A percentile compares a stretch with the other conserved stretches of the same genome.
These are phyloP conservation scores for Verticillium nonalfalfae DNA, from an alignment of 2,329 filamentous ascomycete species.

Conservation along the genomic window DNA sequence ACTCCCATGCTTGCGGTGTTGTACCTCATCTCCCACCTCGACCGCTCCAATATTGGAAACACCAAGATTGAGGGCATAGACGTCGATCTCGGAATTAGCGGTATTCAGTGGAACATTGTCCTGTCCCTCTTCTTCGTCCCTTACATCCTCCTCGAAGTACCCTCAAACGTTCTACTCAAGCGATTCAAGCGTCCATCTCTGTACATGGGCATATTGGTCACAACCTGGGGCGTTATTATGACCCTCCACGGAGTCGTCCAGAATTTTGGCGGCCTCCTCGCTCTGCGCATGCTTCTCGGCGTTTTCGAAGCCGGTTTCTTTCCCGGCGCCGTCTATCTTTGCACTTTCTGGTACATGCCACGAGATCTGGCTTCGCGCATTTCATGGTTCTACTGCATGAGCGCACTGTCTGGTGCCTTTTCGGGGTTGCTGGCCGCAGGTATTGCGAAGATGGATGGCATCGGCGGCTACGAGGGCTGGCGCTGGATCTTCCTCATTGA, in stretches of 20 bases:
- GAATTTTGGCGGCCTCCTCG: constrained; percentile 19
- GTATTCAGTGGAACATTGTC: constrained; percentile 51
- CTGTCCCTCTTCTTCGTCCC: constrained; percentile 59
- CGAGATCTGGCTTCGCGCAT: constrained; percentile 18
- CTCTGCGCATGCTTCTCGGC: constrained; percentile 22
- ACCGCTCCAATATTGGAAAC: constrained; percentile 45
- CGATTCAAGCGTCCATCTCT: constrained; percentile 50
- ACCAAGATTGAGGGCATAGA: constrained; percentile 38
- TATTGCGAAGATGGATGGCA: constrained; percentile 50
- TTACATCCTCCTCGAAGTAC: constrained; percentile 51
- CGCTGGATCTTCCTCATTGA: constrained; percentile 61
- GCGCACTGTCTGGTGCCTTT: constrained; percentile 44
- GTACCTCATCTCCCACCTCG: constrained; percentile 51
- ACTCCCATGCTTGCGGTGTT: constrained; percentile 47
- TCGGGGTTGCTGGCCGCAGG: constrained; percentile 55
- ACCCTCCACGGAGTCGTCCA: constrained; percentile 17
- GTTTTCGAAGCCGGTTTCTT: constrained; percentile 23
- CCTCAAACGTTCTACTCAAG: constrained; percentile 62
- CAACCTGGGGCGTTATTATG: constrained; percentile 30
- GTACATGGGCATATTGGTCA: constrained; percentile 60
- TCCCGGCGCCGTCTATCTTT: constrained; percentile 20
- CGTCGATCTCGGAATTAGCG: constrained; percentile 36
- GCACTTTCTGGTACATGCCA: constrained; percentile 22
- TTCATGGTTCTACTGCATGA: constrained; percentile 19
- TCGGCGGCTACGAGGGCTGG: constrained; percentile 44